Evolutionary conservation across 768 basidiomycete species (phyloP).

Genomic region (Lactarius evosmus): DNA sequence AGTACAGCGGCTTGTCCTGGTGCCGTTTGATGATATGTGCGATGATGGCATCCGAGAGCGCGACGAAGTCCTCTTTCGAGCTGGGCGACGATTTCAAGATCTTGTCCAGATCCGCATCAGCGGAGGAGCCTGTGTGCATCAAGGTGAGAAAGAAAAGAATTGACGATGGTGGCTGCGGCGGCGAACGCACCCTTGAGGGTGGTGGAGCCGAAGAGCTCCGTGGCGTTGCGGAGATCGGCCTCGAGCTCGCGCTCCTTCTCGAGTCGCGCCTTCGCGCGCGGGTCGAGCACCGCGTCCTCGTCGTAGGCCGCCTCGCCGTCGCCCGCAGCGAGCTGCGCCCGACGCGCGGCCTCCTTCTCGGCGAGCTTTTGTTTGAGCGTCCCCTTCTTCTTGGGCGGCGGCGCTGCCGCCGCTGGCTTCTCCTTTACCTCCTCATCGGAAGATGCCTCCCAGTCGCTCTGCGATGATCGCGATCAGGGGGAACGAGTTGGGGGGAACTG

Average conservation of each 20-base stretch:
- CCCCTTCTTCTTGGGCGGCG: constrained; percentile 82
- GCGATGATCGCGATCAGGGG: constrained; percentile 24
- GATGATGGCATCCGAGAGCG: constrained; percentile 70
- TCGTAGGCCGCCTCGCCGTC: constrained; percentile 56
- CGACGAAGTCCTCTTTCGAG: constrained; percentile 84
- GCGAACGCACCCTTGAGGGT: constrained; percentile 61
- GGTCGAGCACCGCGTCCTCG: constrained; percentile 64
- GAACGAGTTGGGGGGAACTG: too few species aligned
- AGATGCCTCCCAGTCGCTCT: constrained; percentile 97
- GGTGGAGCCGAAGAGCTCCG: constrained; percentile 73
- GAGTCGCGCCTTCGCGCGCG: constrained; percentile 66
- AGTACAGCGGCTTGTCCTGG: constrained; percentile 77
- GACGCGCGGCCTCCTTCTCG: constrained; percentile 82
- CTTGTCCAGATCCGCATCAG: constrained; percentile 62
- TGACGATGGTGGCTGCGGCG: background rate
- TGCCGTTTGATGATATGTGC: constrained; percentile 75
- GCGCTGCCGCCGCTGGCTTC: constrained; percentile 42
- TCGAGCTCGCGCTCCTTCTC: constrained; percentile 83
- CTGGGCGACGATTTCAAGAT: constrained; percentile 77
- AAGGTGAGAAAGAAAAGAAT: background rate
- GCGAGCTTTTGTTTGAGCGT: constrained; percentile 88
- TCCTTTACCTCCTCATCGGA: constrained; percentile 67
- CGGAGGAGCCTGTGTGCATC: constrained; percentile 53
- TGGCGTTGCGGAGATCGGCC: constrained; percentile 82
- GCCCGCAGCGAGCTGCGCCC: constrained; percentile 43